Evolutionary conservation across 2,329 filamentous ascomycete species (phyloP).

Genomic region (Colletotrichum chlorophyti): DNA sequence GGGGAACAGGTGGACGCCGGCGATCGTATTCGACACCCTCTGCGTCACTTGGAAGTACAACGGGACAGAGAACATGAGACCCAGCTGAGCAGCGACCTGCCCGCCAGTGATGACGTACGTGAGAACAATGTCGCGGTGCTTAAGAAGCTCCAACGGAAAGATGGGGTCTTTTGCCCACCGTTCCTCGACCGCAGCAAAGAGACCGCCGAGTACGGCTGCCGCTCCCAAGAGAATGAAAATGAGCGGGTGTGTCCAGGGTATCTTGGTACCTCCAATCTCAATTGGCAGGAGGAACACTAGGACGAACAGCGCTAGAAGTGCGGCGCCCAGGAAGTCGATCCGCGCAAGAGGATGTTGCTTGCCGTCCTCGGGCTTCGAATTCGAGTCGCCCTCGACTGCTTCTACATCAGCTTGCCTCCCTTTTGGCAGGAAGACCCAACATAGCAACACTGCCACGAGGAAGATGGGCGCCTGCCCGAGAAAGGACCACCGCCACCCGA

Average conservation of each 20-base stretch:
- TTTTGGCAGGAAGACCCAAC: conserved; percentile 58
- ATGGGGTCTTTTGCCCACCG: conserved; percentile 59
- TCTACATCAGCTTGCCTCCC: neutral
- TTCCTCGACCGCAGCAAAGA: conserved; percentile 18
- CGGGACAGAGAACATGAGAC: conserved; percentile 66
- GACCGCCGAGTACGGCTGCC: conserved; percentile 10
- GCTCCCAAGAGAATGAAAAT: conserved; percentile 47
- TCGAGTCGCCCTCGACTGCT: neutral
- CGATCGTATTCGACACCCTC: conserved; percentile 61
- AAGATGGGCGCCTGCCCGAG: conserved; percentile 67
- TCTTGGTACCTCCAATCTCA: conserved; percentile 61
- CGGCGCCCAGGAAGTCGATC: conserved; percentile 64
- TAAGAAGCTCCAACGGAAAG: conserved; percentile 62
- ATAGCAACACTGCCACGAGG: conserved; percentile 57
- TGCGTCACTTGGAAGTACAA: conserved; percentile 74
- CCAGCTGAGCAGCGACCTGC: conserved; percentile 61
- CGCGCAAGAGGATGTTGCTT: conserved; percentile 40
- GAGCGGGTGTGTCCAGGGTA: conserved; percentile 59
- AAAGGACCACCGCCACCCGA: conserved; percentile 75
- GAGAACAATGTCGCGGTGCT: conserved; percentile 57
- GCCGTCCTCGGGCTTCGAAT: neutral
- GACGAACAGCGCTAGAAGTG: conserved; percentile 63
- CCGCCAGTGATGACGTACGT: conserved; percentile 59
- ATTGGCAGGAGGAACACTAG: conserved; percentile 63
- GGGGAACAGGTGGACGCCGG: conserved; percentile 68